Conservation (phyloP, 2,329 filamentous ascomycete species). For the Aspergillus hortae region DNA sequence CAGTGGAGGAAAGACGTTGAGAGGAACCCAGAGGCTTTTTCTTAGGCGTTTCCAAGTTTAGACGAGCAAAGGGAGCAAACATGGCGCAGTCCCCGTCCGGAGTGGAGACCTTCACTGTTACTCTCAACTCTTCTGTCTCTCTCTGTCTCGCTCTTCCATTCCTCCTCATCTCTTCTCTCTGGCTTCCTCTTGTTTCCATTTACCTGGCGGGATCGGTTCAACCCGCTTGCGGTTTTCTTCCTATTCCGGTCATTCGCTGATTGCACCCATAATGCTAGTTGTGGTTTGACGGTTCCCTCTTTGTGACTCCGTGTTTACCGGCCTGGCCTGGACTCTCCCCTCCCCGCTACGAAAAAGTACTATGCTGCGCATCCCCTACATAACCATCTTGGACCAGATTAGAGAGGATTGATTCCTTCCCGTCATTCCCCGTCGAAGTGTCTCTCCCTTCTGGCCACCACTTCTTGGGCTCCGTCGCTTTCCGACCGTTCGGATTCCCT, state of each 20-base stretch:
- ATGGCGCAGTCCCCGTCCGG: slow-evolving; percentile 13
- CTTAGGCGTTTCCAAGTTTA: slow-evolving; percentile 20
- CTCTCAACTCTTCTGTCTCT: slow-evolving; percentile 11
- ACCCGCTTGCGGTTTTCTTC: background rate
- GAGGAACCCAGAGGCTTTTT: background rate
- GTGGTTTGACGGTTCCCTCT: background rate
- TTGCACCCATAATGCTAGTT: slow-evolving; percentile 1
- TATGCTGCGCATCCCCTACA: slow-evolving; percentile 22
- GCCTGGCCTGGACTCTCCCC: slow-evolving; percentile 9
- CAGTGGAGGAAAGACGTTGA: slow-evolving; percentile 2
- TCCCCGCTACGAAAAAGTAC: slow-evolving; percentile 5
- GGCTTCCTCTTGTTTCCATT: background rate
- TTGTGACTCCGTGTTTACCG: slow-evolving; percentile 14
- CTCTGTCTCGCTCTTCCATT: background rate
- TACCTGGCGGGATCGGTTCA: background rate
- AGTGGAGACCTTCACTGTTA: slow-evolving; percentile 10
- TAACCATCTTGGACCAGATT: slow-evolving; percentile 11
- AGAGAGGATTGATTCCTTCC: slow-evolving; percentile 13
- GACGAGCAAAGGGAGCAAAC: slow-evolving; percentile 20
- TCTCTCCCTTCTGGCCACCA: background rate
- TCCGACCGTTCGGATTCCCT: background rate
- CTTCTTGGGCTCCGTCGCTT: no score
- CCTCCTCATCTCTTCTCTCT: slow-evolving; percentile 1
- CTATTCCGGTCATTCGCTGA: background rate
- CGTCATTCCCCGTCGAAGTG: background rate